Conservation (phyloP, 805 yeast species). For the Metschnikowia drakensbergensis region DNA sequence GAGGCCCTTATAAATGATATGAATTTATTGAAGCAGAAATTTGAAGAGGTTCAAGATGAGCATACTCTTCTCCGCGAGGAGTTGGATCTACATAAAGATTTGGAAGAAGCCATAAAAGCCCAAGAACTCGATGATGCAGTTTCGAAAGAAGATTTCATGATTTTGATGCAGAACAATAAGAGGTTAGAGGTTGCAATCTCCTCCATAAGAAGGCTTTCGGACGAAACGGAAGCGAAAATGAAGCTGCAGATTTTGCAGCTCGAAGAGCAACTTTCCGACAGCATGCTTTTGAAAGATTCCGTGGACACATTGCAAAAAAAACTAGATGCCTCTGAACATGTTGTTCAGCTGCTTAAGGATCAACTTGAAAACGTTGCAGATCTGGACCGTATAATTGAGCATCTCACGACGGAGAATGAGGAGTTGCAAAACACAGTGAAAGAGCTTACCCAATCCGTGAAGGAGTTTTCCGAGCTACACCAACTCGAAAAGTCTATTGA, state of each 20-base stretch:
- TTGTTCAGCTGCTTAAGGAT: slow-evolving; percentile 25
- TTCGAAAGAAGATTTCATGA: slow-evolving; percentile 18
- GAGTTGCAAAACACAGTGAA: slow-evolving; percentile 30
- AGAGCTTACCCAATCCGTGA: slow-evolving; percentile 33
- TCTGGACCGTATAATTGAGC: slow-evolving; percentile 35
- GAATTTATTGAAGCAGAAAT: slow-evolving; percentile 24
- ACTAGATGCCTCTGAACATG: slow-evolving; percentile 21
- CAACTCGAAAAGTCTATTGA: slow-evolving; percentile 50
- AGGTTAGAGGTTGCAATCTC: slow-evolving; percentile 41
- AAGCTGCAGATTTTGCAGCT: slow-evolving; percentile 3
- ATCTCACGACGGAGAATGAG: slow-evolving; percentile 34
- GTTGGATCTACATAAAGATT: slow-evolving; percentile 32
- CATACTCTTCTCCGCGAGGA: slow-evolving; percentile 34
- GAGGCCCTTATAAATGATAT: slow-evolving; percentile 25
- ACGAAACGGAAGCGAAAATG: slow-evolving; percentile 21
- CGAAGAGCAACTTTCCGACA: not conserved
- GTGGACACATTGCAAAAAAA: slow-evolving; percentile 5
- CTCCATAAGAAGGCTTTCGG: slow-evolving; percentile 24
- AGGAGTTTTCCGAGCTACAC: slow-evolving; percentile 48
- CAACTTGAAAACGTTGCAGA: slow-evolving; percentile 33
- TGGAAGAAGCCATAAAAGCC: slow-evolving; percentile 29
- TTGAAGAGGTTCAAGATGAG: slow-evolving; percentile 29
- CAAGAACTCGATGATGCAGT: slow-evolving; percentile 15
- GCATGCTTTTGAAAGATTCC: not conserved
- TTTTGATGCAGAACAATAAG: slow-evolving; percentile 30